A percentile compares a stretch with the other conserved stretches of the same genome.
Evolutionary conservation across 2,329 filamentous ascomycete species (phyloP).

Genomic region (Arthrinium puccinioides): DNA sequence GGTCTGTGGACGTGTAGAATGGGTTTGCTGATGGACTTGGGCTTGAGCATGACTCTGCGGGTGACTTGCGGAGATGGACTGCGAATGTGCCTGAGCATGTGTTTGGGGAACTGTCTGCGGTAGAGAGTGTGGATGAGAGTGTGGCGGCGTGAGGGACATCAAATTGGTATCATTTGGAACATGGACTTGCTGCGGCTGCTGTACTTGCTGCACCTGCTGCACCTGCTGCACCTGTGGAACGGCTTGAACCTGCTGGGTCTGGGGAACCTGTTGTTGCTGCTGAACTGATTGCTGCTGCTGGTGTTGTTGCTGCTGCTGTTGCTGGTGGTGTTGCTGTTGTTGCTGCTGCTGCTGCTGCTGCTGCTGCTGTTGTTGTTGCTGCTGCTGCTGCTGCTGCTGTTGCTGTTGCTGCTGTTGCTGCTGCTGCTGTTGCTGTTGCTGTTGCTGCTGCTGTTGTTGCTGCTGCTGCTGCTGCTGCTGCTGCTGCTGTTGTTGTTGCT

Average conservation of each 20-base stretch:
- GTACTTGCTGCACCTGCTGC: constrained; percentile 20
- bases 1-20: constrained; percentile 18
- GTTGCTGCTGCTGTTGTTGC: constrained; percentile 4
- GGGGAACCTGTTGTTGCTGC: constrained; percentile 8
- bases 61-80: constrained; percentile 2
- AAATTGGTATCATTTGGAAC: constrained; percentile 20
- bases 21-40: constrained; percentile 19
- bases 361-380: constrained; percentile 20
- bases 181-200: constrained; percentile 16
- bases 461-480: constrained; percentile 3
- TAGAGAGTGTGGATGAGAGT: constrained; percentile 11
- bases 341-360: not conserved
- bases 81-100: constrained; percentile 8
- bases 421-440: constrained; percentile 11
- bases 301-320: constrained; percentile 10
- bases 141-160: constrained; percentile 22
- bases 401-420: constrained; percentile 6
- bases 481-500: constrained; percentile 6
- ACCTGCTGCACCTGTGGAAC: constrained; percentile 10
- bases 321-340: constrained; percentile 13
- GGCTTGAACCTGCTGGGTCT: constrained; percentile 19
- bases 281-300: constrained; percentile 12
- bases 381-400: constrained; percentile 11
- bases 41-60: constrained; percentile 16
- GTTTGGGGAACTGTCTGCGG: constrained; percentile 6